A percentile compares a stretch with the other conserved stretches of the same genome.
These are phyloP conservation scores for Petunia secreta DNA, from an alignment of 257 asterid genomes.

Conservation along the genomic window DNA sequence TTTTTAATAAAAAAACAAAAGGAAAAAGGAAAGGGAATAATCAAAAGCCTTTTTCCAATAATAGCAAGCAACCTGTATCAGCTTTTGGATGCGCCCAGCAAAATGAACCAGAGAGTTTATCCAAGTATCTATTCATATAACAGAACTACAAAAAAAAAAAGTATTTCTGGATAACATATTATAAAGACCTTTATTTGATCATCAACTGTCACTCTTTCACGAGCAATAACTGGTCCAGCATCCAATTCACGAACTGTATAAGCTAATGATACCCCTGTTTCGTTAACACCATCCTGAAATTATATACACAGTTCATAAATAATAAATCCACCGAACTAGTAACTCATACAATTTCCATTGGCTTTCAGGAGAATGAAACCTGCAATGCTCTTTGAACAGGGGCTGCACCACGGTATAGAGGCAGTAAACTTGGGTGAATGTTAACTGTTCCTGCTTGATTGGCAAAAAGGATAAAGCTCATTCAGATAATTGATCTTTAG, in stretches of 20 bases:
- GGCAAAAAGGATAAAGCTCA: constrained; percentile 29
- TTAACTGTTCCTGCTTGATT: constrained; percentile 81
- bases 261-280: constrained; percentile 93
- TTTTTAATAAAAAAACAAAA: background rate
- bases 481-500: constrained; percentile 17
- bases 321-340: background rate
- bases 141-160: background rate
- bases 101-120: constrained; percentile 12
- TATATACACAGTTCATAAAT: background rate
- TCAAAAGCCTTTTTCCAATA: background rate
- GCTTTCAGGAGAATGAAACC: constrained; percentile 44
- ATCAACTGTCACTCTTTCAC: constrained; percentile 61
- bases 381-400: constrained; percentile 98
- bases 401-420: constrained; percentile 97
- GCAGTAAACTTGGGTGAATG: constrained; percentile 92
- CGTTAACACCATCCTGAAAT: constrained; percentile 84
- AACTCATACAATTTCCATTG: background rate
- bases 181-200: constrained; percentile 72
- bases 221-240: constrained; percentile 90
- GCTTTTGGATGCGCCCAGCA: background rate
- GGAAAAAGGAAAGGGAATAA: background rate
- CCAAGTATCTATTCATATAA: background rate
- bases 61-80: background rate
- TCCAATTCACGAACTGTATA: constrained; percentile 87
- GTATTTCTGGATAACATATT: constrained; percentile 7